These are phyloP conservation scores for Panicum miliaceum DNA, from an alignment of 176 grass and related monocot species.

Conservation along the genomic window DNA sequence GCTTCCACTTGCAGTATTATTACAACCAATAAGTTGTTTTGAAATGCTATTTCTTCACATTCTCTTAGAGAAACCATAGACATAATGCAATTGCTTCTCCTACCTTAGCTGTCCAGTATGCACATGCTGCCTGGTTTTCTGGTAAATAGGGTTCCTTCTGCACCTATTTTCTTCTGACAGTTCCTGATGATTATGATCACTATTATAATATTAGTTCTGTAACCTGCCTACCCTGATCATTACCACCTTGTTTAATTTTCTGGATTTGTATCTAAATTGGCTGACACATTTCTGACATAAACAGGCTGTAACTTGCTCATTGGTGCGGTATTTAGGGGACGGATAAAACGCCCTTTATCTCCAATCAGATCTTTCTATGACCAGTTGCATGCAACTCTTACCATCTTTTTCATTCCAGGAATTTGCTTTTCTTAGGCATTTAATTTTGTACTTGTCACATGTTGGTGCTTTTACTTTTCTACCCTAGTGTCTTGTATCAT, in stretches of 20 bases:
- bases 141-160: conserved; percentile 5
- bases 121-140: not conserved
- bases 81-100: not conserved
- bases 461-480: conserved; percentile 13
- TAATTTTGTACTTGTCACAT: not conserved
- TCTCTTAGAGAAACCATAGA: conserved; percentile 2
- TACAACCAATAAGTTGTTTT: conserved; percentile 5
- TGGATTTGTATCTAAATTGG: conserved; percentile 7
- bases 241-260: conserved; percentile 15
- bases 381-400: not conserved
- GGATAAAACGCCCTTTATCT: not conserved
- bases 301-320: not conserved
- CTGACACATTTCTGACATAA: not conserved
- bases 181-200: conserved; percentile 15
- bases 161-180: not conserved
- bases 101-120: conserved; percentile 28
- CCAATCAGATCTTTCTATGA: conserved; percentile 20
- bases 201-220: not conserved
- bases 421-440: not conserved
- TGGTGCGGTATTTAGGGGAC: not conserved
- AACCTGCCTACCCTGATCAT: not conserved
- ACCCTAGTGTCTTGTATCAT: not conserved
- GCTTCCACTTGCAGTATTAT: not conserved
- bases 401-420: not conserved
- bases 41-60: not conserved